Percentiles rank a stretch among this genome's conserved stretches.
Evolutionary conservation across 192 early-diverging fungal genomes (phyloP).

Genomic region (Mortierella alpina): DNA sequence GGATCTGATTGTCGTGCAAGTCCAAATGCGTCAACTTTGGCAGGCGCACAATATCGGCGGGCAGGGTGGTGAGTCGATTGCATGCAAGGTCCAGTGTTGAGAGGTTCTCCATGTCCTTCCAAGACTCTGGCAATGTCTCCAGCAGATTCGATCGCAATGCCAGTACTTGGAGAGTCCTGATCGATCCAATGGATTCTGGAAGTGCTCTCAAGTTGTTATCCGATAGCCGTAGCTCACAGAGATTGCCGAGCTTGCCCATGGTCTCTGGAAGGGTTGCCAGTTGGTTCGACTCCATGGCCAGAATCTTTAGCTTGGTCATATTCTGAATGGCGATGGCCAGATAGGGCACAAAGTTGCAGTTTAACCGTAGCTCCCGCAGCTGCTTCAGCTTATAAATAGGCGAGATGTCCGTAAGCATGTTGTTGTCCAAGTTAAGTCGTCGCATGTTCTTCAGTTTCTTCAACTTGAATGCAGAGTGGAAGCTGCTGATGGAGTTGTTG

Average conservation of each 20-base stretch:
- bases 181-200: constrained; percentile 53
- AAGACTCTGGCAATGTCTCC: constrained; percentile 51
- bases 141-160: constrained; percentile 53
- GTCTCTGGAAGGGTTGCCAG: constrained; percentile 53
- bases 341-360: constrained; percentile 52
- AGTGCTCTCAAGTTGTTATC: constrained; percentile 51
- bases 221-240: constrained; percentile 51
- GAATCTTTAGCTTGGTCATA: constrained; percentile 53
- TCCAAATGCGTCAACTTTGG: constrained; percentile 55
- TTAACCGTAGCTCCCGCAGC: constrained; percentile 52
- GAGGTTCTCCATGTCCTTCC: constrained; percentile 59
- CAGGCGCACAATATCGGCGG: constrained; percentile 54
- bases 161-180: constrained; percentile 53
- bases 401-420: constrained; percentile 54
- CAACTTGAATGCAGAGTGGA: constrained; percentile 56
- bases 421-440: constrained; percentile 56
- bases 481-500: constrained; percentile 57
- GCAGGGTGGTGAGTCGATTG: constrained; percentile 57
- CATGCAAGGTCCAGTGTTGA: constrained; percentile 64
- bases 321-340: constrained; percentile 46
- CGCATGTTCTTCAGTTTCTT: constrained; percentile 52
- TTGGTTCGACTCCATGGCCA: constrained; percentile 53
- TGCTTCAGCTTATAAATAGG: constrained; percentile 56
- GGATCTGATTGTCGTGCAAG: constrained; percentile 59
- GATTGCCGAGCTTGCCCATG: constrained; percentile 49